phyloP scores from a whole-genome alignment of 2,329 filamentous ascomycete genomes.

The Aureobasidium namibiae region DNA sequence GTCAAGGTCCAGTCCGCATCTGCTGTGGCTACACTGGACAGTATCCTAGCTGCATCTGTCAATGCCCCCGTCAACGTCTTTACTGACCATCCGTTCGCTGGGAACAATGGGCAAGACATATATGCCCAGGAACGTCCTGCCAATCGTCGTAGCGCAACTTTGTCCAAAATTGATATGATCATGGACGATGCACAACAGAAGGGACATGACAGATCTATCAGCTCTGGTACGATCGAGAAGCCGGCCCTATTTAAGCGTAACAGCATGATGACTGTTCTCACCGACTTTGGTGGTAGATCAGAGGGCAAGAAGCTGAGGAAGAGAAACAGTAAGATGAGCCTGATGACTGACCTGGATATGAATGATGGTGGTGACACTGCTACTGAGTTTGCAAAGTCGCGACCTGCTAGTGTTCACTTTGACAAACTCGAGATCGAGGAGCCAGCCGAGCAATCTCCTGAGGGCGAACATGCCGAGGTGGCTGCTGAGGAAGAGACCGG shows the following conservation, averaged over 20 bases:
- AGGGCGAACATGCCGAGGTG: background rate
- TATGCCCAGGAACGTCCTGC: slow-evolving; percentile 47
- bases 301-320: slow-evolving; percentile 27
- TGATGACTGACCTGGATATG: slow-evolving; percentile 19
- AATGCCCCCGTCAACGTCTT: slow-evolving; percentile 84
- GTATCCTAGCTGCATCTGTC: slow-evolving; percentile 82
- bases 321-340: slow-evolving; percentile 26
- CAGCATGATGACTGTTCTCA: slow-evolving; percentile 26
- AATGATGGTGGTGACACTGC: slow-evolving; percentile 14
- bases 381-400: background rate
- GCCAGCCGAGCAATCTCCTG: background rate
- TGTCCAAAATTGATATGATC: background rate
- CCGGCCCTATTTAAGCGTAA: slow-evolving; percentile 20
- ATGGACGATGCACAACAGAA: background rate
- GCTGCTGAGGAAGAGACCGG: slow-evolving; percentile 25
- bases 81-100: slow-evolving; percentile 78
- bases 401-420: slow-evolving; percentile 1
- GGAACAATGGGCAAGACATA: slow-evolving; percentile 64
- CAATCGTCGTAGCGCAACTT: slow-evolving; percentile 18
- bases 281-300: slow-evolving; percentile 18
- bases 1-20: slow-evolving; percentile 62
- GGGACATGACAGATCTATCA: slow-evolving; percentile 11
- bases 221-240: slow-evolving; percentile 13
- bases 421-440: background rate
- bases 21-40: slow-evolving; percentile 80